phyloP scores from a whole-genome alignment of 2,329 filamentous ascomycete species.

The Aspergillus transmontanensis region DNA sequence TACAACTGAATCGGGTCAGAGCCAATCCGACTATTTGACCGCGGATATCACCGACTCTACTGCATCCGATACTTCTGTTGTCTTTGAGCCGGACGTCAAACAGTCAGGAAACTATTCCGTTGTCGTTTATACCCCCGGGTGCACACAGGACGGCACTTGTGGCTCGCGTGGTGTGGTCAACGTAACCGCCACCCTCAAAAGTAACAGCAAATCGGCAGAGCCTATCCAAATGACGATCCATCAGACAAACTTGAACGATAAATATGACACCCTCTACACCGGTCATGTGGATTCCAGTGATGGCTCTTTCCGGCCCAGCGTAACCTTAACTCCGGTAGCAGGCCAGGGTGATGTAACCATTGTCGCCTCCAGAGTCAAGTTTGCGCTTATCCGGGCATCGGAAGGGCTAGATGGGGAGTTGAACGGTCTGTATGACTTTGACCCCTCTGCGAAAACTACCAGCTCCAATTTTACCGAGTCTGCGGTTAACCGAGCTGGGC shows the following conservation, averaged over 20 bases:
- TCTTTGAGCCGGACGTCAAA: conserved; percentile 73
- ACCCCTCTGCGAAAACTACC: conserved; percentile 61
- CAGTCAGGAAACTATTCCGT: conserved; percentile 91
- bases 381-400: conserved; percentile 60
- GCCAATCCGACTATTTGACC: conserved; percentile 75
- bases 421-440: conserved; percentile 88
- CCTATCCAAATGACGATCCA: conserved; percentile 67
- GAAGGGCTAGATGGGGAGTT: conserved; percentile 75
- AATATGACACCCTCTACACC: conserved; percentile 90
- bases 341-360: conserved; percentile 68
- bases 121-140: conserved; percentile 90
- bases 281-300: conserved; percentile 79
- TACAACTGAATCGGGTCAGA: conserved; percentile 66
- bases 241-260: conserved; percentile 95
- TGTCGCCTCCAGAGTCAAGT: conserved; percentile 87
- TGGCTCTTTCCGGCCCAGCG: conserved; percentile 72
- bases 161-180: conserved; percentile 76
- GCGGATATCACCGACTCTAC: conserved; percentile 63
- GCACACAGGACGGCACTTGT: conserved; percentile 77
- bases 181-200: conserved; percentile 71
- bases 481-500: conserved; percentile 74
- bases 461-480: conserved; percentile 70
- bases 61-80: conserved; percentile 66
- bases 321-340: conserved; percentile 72
- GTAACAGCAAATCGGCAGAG: conserved; percentile 43